Evolutionary conservation across 2,329 filamentous ascomycete genomes (phyloP), one percentile per base, ranked within the genome.

Genomic region (Colletotrichum coccodes): DNA sequence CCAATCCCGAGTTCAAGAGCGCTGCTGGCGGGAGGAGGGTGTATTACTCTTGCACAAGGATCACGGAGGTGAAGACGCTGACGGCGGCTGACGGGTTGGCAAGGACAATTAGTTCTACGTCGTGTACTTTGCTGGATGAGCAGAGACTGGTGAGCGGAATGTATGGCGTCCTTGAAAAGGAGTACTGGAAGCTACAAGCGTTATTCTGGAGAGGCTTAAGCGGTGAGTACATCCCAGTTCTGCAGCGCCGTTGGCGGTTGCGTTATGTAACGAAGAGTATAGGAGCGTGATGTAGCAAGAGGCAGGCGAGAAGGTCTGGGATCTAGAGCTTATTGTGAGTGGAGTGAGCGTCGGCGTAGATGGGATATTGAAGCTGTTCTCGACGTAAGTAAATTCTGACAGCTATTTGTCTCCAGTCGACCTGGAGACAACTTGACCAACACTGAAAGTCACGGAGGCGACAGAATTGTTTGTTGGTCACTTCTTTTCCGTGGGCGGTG

Each of bases 1-100:
- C 92, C 0, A 94, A 97, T 80, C 94, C 94, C 1, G 85, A 81
- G 40, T 92, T 91, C 75, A 81, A 94, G 74, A 93, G 92, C 49
- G 93, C 88, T 1, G 93, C 97, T 79, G 93, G 96, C 80, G 91
- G 87, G 42, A 84, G 88, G 56, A 82, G 92, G 0, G 92, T 92
- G 0, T 84, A 94, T 9, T 85, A 84, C 52, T 76, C 84, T 1
- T 89, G 90, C 0, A 73, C 81, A 71, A 84, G 93, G 14, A 85
- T 97, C 38, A 83, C 87, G 70, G 79, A 76, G 0, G 94, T 96
- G 16, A 88, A 86, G 72, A 89, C 90, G 0, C 81, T 94, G 23
- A 96, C 94, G 0, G 91, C 96, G 49, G 94, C 92, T 0, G 94
- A 97, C 79, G 94, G 94, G 0, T 79, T 97, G 73, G 84, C 93